Evolutionary conservation across 768 basidiomycete genomes (phyloP), one percentile per base, ranked within the genome.

Genomic region (Filobasidium wieringae): DNA sequence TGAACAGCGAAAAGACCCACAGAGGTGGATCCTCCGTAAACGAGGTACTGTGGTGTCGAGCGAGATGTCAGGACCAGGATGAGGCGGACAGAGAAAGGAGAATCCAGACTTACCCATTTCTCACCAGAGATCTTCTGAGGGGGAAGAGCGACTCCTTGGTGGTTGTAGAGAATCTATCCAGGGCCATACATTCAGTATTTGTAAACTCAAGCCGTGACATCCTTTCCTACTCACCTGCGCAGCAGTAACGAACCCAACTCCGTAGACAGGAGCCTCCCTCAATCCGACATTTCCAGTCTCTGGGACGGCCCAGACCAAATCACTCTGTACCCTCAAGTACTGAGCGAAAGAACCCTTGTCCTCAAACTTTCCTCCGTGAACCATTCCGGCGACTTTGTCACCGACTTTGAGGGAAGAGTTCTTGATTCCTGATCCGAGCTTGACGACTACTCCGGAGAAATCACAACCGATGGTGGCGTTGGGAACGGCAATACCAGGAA

Each of bases 1-100:
- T 70, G 64, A 47, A 70, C 40, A n/a, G 69, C 68, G 60, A 65
- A 70, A 9, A 72, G 50, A 4, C 77, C 77, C 40, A 77, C 75
- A 30, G 70, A 68, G n/a, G 72, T 71, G 59, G 72, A 58, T 8
- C 63, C 69, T 4, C 70, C 68, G 19, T 66, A 71, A 27, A 75
- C 61, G 45, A 74, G 63, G 63, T 72, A 63, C 64, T 69, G 36
- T 12, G 12, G 50, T 22, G n/a, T n/a, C n/a, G n/a, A n/a, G 37
- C 37, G n/a, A n/a, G n/a, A n/a, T n/a, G n/a, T n/a, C n/a, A n/a
- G n/a, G n/a, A n/a, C n/a, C n/a, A n/a, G n/a, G n/a, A n/a, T n/a
- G n/a, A n/a, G n/a, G n/a, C n/a, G 11, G 36, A 37, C 36, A 37
- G 11, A 9, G 9, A 37, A n/a, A 37, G 11, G n/a, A 37, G 36